These are phyloP conservation scores for Ceratocystis cacaofunesta DNA, from an alignment of 2,329 filamentous ascomycete species.

Conservation along the genomic window DNA sequence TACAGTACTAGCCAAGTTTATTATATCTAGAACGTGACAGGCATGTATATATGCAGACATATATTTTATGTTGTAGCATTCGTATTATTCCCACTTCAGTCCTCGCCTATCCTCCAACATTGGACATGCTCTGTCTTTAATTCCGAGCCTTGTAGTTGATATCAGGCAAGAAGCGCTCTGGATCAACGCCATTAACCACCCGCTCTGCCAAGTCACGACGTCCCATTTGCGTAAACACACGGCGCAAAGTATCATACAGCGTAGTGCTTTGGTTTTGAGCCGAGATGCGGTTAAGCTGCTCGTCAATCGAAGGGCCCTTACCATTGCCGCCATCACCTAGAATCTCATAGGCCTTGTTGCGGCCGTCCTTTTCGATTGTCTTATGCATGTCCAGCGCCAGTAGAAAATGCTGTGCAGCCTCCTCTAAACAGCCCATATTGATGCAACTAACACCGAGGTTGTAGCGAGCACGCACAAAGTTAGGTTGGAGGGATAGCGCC, in stretches of 20 bases:
- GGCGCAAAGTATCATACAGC: slow-evolving; percentile 79
- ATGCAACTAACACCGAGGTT: slow-evolving; percentile 95
- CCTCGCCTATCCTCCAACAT: too few relatives aligned
- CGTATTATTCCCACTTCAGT: too few relatives aligned
- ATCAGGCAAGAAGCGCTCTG: slow-evolving; percentile 73
- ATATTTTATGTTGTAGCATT: too few relatives aligned
- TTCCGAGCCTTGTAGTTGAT: slow-evolving; percentile 53
- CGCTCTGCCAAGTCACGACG: slow-evolving; percentile 73
- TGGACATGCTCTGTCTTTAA: slow-evolving; percentile 22
- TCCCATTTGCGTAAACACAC: slow-evolving; percentile 96
- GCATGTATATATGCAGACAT: not conserved
- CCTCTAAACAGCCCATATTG: slow-evolving; percentile 87
- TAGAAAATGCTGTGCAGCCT: slow-evolving; percentile 84
- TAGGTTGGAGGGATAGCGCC: slow-evolving; percentile 75
- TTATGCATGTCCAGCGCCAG: slow-evolving; percentile 93
- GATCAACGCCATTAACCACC: slow-evolving; percentile 80
- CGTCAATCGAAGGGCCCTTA: slow-evolving; percentile 38
- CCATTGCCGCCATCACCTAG: slow-evolving; percentile 39
- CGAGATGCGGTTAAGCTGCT: slow-evolving; percentile 71
- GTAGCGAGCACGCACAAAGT: slow-evolving; percentile 93
- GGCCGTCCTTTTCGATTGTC: slow-evolving; percentile 71
- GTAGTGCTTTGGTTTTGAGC: slow-evolving; percentile 95
- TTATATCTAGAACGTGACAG: not conserved
- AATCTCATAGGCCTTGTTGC: slow-evolving; percentile 70
- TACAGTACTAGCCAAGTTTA: too few relatives aligned